phyloP scores from a whole-genome alignment of 2,329 filamentous ascomycete species.

The Colletotrichum shisoi region DNA sequence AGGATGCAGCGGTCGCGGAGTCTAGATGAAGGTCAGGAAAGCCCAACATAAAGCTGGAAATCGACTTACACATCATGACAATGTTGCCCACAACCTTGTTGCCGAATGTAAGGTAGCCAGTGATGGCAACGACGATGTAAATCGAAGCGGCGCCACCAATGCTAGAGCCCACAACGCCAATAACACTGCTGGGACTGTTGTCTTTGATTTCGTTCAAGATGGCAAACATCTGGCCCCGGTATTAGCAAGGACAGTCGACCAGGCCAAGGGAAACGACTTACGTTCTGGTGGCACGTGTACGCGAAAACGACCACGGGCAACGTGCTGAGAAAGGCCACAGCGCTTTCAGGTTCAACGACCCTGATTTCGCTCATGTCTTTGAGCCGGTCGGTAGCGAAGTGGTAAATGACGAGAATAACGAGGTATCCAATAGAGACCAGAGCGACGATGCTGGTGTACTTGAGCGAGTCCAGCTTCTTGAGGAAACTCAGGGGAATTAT shows the following conservation, averaged over 20 bases:
- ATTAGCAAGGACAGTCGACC: conserved; percentile 43
- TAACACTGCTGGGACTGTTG: conserved; percentile 78
- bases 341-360: conserved; percentile 79
- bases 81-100: conserved; percentile 91
- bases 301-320: conserved; percentile 97
- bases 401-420: conserved; percentile 90
- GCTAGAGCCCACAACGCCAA: conserved; percentile 79
- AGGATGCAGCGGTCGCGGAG: conserved; percentile 78
- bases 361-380: conserved; percentile 77
- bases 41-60: not conserved
- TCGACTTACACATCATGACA: conserved; percentile 80
- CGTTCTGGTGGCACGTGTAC: conserved; percentile 99
- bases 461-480: conserved; percentile 88
- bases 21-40: conserved; percentile 53
- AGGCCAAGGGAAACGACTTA: conserved; percentile 52
- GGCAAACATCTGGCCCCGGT: conserved; percentile 82
- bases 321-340: conserved; percentile 80
- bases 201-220: conserved; percentile 94
- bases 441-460: conserved; percentile 94
- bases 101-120: conserved; percentile 94
- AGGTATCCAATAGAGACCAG: conserved; percentile 93
- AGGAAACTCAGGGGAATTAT: conserved; percentile 95
- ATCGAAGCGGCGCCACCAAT: conserved; percentile 88
- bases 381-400: conserved; percentile 83
- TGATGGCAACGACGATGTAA: conserved; percentile 91